Evolutionary conservation across 257 asterid species (phyloP).

Genomic region (Sherardia arvensis): DNA sequence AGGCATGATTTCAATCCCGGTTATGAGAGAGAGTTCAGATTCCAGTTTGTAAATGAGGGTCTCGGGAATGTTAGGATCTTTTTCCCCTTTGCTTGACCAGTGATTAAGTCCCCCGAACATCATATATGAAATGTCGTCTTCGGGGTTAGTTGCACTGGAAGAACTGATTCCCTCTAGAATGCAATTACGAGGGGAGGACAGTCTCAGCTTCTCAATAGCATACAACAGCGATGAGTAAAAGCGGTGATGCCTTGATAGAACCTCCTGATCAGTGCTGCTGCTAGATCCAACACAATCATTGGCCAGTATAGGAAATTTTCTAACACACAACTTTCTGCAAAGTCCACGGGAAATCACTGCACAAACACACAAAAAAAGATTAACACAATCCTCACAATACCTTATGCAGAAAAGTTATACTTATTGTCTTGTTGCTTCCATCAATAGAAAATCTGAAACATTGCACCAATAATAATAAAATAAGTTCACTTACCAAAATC

Average conservation of each 20-base stretch:
- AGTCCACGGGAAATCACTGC: slow-evolving; percentile 55
- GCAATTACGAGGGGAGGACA: slow-evolving; percentile 37
- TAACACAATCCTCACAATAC: not conserved
- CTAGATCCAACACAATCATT: slow-evolving; percentile 24
- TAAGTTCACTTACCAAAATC: slow-evolving; percentile 47
- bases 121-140: slow-evolving; percentile 57
- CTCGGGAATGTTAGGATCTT: slow-evolving; percentile 59
- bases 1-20: slow-evolving; percentile 67
- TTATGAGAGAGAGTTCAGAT: slow-evolving; percentile 51
- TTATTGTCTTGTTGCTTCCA: not conserved
- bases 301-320: slow-evolving; percentile 48
- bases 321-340: slow-evolving; percentile 49
- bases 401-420: not conserved
- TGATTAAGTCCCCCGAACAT: slow-evolving; percentile 36
- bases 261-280: slow-evolving; percentile 22
- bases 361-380: slow-evolving; percentile 14
- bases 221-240: slow-evolving; percentile 49
- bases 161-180: slow-evolving; percentile 53
- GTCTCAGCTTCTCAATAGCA: slow-evolving; percentile 35
- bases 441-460: too few relatives aligned
- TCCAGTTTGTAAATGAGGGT: slow-evolving; percentile 49
- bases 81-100: slow-evolving; percentile 84
- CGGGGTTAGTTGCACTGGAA: slow-evolving; percentile 65
- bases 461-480: too few relatives aligned
- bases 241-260: slow-evolving; percentile 38